phyloP scores from a whole-genome alignment of 2,329 filamentous ascomycete genomes.

The Trichoderma koningii region DNA sequence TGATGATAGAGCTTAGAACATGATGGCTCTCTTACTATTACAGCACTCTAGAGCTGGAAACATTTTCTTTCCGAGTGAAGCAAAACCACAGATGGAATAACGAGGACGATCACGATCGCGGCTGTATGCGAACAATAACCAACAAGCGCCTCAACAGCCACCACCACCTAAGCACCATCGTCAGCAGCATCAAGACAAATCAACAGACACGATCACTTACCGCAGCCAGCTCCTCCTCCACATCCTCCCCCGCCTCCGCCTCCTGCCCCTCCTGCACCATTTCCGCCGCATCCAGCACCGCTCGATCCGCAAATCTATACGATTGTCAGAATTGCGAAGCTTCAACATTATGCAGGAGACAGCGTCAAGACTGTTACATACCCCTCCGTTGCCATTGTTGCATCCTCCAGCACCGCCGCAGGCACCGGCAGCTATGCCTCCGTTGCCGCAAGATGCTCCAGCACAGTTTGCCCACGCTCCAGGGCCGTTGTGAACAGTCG shows the following conservation, averaged over 20 bases:
- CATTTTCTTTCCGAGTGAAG: no score
- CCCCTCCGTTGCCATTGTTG: conserved; percentile 25
- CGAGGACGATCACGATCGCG: neutral
- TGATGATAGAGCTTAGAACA: no score
- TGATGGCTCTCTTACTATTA: neutral
- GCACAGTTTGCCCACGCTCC: conserved; percentile 46
- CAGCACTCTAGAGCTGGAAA: no score
- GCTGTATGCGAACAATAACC: no score
- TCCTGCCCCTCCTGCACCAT: conserved; percentile 43
- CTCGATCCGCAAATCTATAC: conserved; percentile 17
- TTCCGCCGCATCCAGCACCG: conserved; percentile 8
- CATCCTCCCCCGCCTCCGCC: conserved; percentile 38
- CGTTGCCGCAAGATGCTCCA: conserved; percentile 51
- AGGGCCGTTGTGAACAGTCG: conserved; percentile 37
- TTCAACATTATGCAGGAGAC: neutral
- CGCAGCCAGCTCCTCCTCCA: conserved; percentile 33
- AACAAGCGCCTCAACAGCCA: neutral
- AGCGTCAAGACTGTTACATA: neutral
- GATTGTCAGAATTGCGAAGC: neutral
- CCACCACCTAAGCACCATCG: neutral
- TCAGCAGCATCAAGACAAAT: neutral
- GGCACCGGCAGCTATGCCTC: conserved; percentile 47
- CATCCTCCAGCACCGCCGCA: conserved; percentile 33
- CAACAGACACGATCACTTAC: neutral
- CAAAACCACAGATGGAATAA: no score